A percentile compares a stretch with the other conserved stretches of the same genome.
These are phyloP conservation scores for Leishmania braziliensis DNA, from an alignment of 208 protist species.

Conservation along the genomic window DNA sequence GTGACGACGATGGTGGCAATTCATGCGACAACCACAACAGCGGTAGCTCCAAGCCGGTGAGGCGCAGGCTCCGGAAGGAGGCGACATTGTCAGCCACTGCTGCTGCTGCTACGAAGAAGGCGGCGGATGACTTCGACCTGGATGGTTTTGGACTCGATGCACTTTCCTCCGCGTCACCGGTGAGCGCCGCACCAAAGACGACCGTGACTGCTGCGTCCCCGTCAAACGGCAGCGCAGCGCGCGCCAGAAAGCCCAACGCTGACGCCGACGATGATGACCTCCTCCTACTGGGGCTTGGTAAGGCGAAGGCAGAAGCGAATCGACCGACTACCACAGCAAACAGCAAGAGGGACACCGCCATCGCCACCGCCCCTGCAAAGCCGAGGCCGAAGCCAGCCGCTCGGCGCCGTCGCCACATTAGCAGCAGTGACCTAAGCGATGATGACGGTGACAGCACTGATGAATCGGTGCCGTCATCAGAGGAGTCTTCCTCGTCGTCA, in stretches of 20 bases:
- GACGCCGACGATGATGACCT: slow-evolving; percentile 40
- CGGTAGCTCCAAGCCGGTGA: slow-evolving; percentile 18
- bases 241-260: not conserved
- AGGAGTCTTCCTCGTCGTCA: slow-evolving; percentile 29
- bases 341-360: not conserved
- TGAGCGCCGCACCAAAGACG: slow-evolving; percentile 3
- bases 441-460: slow-evolving; percentile 22
- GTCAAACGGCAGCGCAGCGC: not conserved
- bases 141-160: slow-evolving; percentile 84
- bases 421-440: slow-evolving; percentile 16
- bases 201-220: not conserved
- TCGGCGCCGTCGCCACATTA: not conserved
- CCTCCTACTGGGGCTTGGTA: slow-evolving; percentile 28
- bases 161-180: slow-evolving; percentile 12
- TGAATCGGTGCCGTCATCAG: slow-evolving; percentile 8
- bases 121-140: slow-evolving; percentile 68
- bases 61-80: slow-evolving; percentile 17
- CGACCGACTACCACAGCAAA: not conserved
- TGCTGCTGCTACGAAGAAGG: slow-evolving; percentile 1
- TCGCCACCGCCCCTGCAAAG: slow-evolving; percentile 2
- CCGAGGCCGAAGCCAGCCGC: slow-evolving; percentile 16
- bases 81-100: slow-evolving; percentile 2
- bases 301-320: slow-evolving; percentile 7
- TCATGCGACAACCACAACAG: not conserved
- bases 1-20: slow-evolving; percentile 24